phyloP scores from a whole-genome alignment of 2,329 filamentous ascomycete genomes.

The Fusarium multiceps region DNA sequence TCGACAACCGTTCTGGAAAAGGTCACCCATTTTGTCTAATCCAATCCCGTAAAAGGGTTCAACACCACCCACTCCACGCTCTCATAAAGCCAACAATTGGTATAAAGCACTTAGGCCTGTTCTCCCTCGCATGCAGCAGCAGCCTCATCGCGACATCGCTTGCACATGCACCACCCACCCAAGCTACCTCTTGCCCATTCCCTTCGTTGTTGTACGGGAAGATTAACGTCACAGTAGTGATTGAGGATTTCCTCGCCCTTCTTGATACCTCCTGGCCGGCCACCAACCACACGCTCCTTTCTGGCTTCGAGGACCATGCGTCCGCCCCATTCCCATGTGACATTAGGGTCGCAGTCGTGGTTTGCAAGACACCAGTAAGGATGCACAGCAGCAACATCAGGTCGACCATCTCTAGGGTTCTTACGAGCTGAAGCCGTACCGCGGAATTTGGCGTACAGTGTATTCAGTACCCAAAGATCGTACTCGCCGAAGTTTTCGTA shows the following conservation, averaged over 20 bases:
- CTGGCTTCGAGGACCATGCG: conserved; percentile 77
- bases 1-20: conserved; percentile 7
- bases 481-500: conserved; percentile 69
- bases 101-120: conserved; percentile 13
- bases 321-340: conserved; percentile 92
- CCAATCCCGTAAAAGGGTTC: conserved; percentile 13
- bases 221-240: conserved; percentile 90
- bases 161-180: conserved; percentile 89
- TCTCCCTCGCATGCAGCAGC: conserved; percentile 39
- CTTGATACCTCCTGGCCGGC: conserved; percentile 69
- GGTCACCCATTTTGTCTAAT: conserved; percentile 29
- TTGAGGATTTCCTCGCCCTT: conserved; percentile 88
- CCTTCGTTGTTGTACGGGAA: conserved; percentile 82
- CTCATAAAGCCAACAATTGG: background rate
- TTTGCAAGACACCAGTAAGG: conserved; percentile 97
- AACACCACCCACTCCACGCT: conserved; percentile 11
- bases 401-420: conserved; percentile 79
- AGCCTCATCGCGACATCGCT: conserved; percentile 81
- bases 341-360: conserved; percentile 95
- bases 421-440: conserved; percentile 91
- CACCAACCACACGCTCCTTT: conserved; percentile 65
- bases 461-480: conserved; percentile 89
- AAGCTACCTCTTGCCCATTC: conserved; percentile 91
- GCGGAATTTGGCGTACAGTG: conserved; percentile 90
- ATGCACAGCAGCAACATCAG: conserved; percentile 93